Percentiles rank a stretch among this genome's conserved stretches.
These are phyloP conservation scores for Isabelozyma rhagii DNA, from an alignment of 805 yeast genomes.

Conservation along the genomic window DNA sequence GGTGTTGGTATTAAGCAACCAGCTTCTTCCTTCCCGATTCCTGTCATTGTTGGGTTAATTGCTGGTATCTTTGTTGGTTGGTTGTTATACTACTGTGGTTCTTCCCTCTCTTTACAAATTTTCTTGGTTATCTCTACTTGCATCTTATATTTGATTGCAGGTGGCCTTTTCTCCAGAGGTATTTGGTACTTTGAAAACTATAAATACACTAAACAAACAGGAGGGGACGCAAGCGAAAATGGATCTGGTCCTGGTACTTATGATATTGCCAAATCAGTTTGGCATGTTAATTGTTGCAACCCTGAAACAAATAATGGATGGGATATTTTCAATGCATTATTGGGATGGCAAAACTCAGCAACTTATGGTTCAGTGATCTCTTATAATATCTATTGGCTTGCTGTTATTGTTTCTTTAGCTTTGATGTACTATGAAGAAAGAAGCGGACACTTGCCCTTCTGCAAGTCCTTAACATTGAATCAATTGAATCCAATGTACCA, in stretches of 20 bases:
- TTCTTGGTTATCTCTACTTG: conserved; percentile 87
- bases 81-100: conserved; percentile 77
- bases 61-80: conserved; percentile 76
- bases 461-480: conserved; percentile 37
- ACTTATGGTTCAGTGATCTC: conserved; percentile 88
- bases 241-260: conserved; percentile 97
- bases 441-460: conserved; percentile 75
- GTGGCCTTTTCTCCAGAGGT: conserved; percentile 92
- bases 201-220: conserved; percentile 60
- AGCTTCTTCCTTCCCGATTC: conserved; percentile 76
- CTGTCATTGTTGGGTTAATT: conserved; percentile 83
- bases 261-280: conserved; percentile 72
- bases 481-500: conserved; percentile 71
- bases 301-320: conserved; percentile 91
- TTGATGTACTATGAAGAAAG: conserved; percentile 82
- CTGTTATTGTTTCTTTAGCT: conserved; percentile 49
- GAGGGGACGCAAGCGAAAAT: conserved; percentile 92
- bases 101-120: conserved; percentile 76
- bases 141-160: conserved; percentile 82
- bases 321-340: conserved; percentile 91
- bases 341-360: conserved; percentile 98
- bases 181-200: conserved; percentile 84
- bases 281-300: conserved; percentile 98
- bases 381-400: conserved; percentile 87
- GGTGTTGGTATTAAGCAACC: conserved; percentile 39